Evolutionary conservation across 2,329 filamentous ascomycete species (phyloP).

Genomic region (Arthrobotrys conoides): DNA sequence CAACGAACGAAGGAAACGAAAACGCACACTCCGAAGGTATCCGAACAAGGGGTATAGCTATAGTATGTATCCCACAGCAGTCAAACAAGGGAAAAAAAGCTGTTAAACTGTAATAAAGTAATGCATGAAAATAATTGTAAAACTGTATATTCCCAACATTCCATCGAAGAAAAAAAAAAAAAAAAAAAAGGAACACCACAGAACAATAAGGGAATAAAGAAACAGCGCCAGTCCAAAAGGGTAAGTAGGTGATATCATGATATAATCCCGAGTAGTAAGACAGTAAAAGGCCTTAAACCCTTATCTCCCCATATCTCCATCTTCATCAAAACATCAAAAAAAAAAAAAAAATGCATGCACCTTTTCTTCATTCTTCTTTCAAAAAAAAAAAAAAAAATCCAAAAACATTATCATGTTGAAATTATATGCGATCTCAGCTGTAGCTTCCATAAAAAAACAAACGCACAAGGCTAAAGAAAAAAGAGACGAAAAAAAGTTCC

Average conservation of each 20-base stretch:
- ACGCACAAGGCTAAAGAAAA: neutral
- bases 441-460: constrained; percentile 12
- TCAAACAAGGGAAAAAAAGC: neutral
- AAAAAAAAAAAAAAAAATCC: constrained; percentile 12
- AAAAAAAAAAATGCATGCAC: neutral
- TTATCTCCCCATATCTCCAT: neutral
- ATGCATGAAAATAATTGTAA: neutral
- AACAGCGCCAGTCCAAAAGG: neutral
- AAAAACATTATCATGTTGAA: constrained; percentile 31
- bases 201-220: neutral
- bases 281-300: neutral
- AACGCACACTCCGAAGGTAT: constrained; percentile 14
- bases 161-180: no score
- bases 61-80: neutral
- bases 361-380: neutral
- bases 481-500: constrained; percentile 5
- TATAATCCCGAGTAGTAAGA: neutral
- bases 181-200: neutral
- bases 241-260: neutral
- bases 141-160: neutral
- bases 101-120: neutral
- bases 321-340: no score
- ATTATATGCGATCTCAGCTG: constrained; percentile 14
- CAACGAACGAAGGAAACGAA: no score
- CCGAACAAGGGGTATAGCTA: neutral